A percentile compares a stretch with the other conserved stretches of the same genome.
phyloP scores from a whole-genome alignment of 495 filamentous ascomycete species.

The Penicillium turbatum region DNA sequence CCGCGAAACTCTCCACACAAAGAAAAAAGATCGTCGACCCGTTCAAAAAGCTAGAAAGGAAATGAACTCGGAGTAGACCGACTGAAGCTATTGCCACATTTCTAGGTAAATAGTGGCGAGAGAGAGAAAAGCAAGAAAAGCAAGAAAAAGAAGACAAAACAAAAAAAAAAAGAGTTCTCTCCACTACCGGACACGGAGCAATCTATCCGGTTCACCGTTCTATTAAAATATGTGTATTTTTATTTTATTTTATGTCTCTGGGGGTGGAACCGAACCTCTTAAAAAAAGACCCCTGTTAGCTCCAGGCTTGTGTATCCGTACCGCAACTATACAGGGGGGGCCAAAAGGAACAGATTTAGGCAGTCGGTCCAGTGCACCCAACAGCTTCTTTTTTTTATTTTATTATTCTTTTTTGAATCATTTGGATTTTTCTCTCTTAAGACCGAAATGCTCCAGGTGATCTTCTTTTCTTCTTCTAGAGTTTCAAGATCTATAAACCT shows the following conservation, averaged over 20 bases:
- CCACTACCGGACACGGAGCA: constrained; percentile 12
- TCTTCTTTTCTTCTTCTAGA: constrained; percentile 14
- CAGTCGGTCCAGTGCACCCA: constrained; percentile 24
- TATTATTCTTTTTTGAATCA: neutral
- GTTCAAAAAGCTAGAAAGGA: neutral
- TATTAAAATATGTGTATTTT: neutral
- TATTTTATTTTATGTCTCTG: constrained; percentile 6
- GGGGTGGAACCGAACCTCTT: constrained; percentile 14
- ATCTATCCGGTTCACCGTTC: constrained; percentile 21
- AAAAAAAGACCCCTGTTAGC: constrained; percentile 16
- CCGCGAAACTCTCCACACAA: neutral
- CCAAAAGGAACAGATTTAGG: constrained; percentile 25
- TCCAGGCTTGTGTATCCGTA: constrained; percentile 28
- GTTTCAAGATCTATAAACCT: constrained; percentile 26
- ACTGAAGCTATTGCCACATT: constrained; percentile 11
- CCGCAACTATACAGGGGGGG: constrained; percentile 20
- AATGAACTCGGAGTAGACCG: neutral
- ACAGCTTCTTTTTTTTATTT: constrained; percentile 17
- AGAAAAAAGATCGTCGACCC: constrained; percentile 9
- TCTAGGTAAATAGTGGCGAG: constrained; percentile 14
- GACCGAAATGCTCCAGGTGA: constrained; percentile 22
- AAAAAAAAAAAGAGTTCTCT: neutral
- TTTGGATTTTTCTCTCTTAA: constrained; percentile 25
- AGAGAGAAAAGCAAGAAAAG: constrained; percentile 5
- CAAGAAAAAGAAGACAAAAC: constrained; percentile 5